phyloP scores from a whole-genome alignment of 2,329 filamentous ascomycete species.

The Sordariomycetes sp. region DNA sequence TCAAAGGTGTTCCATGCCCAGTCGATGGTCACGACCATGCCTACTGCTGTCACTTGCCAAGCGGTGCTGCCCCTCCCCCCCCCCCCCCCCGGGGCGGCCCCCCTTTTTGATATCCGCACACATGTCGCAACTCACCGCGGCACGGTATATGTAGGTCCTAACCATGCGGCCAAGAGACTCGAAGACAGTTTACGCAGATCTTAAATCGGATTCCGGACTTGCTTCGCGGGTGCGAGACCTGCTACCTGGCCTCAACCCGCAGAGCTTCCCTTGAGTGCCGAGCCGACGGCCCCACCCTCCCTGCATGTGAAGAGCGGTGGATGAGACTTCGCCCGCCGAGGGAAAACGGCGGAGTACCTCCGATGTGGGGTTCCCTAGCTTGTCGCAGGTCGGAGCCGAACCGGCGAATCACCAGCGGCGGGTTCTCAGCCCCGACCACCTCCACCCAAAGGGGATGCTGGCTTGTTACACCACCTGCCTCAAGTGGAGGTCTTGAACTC shows the following conservation, averaged over 20 bases:
- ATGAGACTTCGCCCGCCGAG: not conserved
- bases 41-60: too few relatives aligned
- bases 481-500: not conserved
- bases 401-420: not conserved
- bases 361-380: not conserved
- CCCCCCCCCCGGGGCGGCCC: too few relatives aligned
- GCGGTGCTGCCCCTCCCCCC: too few relatives aligned
- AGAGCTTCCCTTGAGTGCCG: not conserved
- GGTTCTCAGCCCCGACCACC: not conserved
- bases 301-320: not conserved
- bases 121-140: not conserved
- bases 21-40: too few relatives aligned
- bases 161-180: not conserved
- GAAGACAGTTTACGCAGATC: not conserved
- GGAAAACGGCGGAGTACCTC: not conserved
- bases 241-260: not conserved
- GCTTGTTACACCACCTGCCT: slow-evolving; percentile 2
- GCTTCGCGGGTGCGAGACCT: not conserved
- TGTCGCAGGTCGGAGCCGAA: slow-evolving; percentile 1
- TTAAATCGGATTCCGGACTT: not conserved
- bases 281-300: not conserved
- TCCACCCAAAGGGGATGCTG: not conserved
- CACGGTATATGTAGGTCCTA: not conserved
- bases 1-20: not conserved
- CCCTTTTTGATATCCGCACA: too few relatives aligned